A percentile compares a stretch with the other conserved stretches of the same genome.
These are phyloP conservation scores for Diplotaxis tenuifolia DNA, from an alignment of 345 rosid genomes.

Conservation along the genomic window DNA sequence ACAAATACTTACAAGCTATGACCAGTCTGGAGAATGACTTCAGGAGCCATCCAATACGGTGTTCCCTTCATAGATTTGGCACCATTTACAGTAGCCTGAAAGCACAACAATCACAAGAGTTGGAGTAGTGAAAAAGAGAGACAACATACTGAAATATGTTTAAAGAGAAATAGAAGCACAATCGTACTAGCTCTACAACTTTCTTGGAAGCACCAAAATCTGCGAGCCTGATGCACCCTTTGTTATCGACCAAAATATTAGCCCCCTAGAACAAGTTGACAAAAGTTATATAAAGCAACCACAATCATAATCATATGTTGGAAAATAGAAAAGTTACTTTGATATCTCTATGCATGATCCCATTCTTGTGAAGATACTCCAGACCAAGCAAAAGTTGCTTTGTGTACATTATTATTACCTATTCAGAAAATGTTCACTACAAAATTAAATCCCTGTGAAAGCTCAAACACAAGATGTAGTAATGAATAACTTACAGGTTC, in stretches of 20 bases:
- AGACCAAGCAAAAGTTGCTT: conserved; percentile 66
- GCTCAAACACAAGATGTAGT: conserved; percentile 19
- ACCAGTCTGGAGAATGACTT: conserved; percentile 91
- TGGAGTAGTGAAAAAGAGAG: conserved; percentile 13
- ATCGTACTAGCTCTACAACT: conserved; percentile 62
- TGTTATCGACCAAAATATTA: conserved; percentile 87
- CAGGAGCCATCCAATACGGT: conserved; percentile 98
- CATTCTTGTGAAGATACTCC: conserved; percentile 76
- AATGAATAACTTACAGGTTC: conserved; percentile 58
- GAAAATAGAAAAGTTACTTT: conserved; percentile 47
- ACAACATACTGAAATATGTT: not conserved
- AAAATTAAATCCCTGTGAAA: not conserved
- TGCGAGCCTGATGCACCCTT: conserved; percentile 85
- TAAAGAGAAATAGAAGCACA: not conserved
- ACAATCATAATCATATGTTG: not conserved
- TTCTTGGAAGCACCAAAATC: conserved; percentile 94
- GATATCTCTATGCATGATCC: conserved; percentile 87
- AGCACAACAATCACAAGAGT: conserved; percentile 17
- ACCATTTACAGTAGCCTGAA: conserved; percentile 76
- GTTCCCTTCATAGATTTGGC: conserved; percentile 96
- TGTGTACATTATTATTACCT: conserved; percentile 78
- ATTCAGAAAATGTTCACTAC: conserved; percentile 4
- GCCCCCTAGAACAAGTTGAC: conserved; percentile 57
- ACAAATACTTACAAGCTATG: conserved; percentile 74
- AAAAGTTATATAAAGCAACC: not conserved